Base-by-base conservation (phyloP, 108 stramenopile genomes). In the Cylindrotheca closterium region DNA sequence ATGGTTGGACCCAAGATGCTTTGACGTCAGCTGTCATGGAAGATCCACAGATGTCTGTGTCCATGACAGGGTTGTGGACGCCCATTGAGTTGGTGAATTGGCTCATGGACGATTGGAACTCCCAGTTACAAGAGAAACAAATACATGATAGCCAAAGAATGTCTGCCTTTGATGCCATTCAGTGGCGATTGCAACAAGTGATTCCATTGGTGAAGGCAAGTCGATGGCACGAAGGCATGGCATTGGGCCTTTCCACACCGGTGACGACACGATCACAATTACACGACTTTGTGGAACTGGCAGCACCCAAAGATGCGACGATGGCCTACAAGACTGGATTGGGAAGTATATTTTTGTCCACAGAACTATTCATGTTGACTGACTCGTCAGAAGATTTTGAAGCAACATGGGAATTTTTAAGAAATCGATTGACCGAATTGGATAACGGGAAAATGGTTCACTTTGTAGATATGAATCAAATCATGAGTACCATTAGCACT, bases 1-100 rank as follows among this genome's bases (percentile, higher is more conserved):
- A 87, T 51, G 92, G 92, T 48, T 94, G 92, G 92, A 94, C 92
- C 2, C 78, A 85, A 34, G 89, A 91, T 49, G 92, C 92, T 23
- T 65, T 94, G 19, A 82, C 81, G 46, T 71, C 77, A 2, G 88
- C 79, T 8, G 82, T 83, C 0, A 32, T 75, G 51, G 61, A 79
- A 53, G 68, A 76, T 17, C 76, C 76, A 3, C 51, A 72, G 17
- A 29, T 65, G 30, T 83, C 88, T 21, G 62, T 86, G 5, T 79
- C 84, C 47, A 77, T 85, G 75, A 75, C 85, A 4, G 93, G 93
- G 2, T 68, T 85, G 58, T 70, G 89, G 55, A 75, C 81, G 15
- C 79, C 82, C 17, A 60, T 67, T 17, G 93, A 94, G 34, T 47
- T 94, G 51, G 84, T 94, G 19, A 56, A 62, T 24, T 91, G 79